phyloP scores from a whole-genome alignment of 345 rosid species.

The Toxicodendron radicans region DNA sequence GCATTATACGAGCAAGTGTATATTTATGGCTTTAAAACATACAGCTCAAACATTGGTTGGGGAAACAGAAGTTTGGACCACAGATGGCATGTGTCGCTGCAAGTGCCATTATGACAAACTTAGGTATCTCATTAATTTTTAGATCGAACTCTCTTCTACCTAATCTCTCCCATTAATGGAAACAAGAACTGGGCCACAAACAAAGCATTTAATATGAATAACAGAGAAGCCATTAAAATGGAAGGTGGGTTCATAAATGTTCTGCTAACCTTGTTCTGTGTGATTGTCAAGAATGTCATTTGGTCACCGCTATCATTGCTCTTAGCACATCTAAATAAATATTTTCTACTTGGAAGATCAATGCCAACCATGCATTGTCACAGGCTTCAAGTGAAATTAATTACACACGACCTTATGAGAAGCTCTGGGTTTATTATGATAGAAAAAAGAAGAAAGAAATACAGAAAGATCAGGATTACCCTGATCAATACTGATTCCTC shows the following conservation, averaged over 20 bases:
- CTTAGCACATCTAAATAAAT: neutral
- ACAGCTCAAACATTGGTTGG: neutral
- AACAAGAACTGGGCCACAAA: neutral
- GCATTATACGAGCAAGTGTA: neutral
- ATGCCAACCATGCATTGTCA: neutral
- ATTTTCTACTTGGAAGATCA: neutral
- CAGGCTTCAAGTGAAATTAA: neutral
- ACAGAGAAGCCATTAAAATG: neutral
- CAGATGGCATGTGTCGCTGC: neutral
- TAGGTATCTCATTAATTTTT: neutral
- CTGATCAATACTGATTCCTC: too few species aligned
- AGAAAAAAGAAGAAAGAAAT: neutral
- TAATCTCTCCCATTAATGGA: neutral
- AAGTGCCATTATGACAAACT: neutral
- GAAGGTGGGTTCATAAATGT: conserved; percentile 26
- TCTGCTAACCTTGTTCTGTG: neutral
- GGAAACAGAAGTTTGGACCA: neutral
- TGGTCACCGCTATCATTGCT: conserved; percentile 16
- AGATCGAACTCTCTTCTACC: neutral
- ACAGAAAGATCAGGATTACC: too few species aligned
- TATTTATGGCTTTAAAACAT: neutral
- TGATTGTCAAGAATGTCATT: conserved; percentile 4
- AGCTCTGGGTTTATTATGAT: neutral
- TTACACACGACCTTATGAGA: too few species aligned
- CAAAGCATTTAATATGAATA: neutral